Evolutionary conservation across 306 rosid genomes (phyloP).

Genomic region (Vicia sativa): DNA sequence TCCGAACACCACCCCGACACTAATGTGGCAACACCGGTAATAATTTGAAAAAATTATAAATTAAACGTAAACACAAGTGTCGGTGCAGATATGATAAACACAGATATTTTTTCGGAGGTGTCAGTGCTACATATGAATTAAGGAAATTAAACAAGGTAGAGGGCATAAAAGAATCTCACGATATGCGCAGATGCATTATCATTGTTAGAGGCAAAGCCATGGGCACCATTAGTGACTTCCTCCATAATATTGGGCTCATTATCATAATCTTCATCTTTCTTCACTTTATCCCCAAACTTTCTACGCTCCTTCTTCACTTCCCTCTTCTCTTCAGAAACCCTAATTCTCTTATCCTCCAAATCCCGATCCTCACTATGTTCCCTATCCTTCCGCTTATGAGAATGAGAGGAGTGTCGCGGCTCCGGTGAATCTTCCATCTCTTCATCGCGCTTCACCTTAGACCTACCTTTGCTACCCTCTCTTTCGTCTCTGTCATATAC

Average conservation of each 20-base stretch:
- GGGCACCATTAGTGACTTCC: conserved; percentile 43
- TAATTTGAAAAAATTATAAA: too few relatives aligned
- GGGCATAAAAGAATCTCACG: conserved; percentile 50
- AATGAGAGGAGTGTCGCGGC: conserved; percentile 44
- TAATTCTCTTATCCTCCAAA: conserved; percentile 62
- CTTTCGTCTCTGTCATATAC: conserved; percentile 41
- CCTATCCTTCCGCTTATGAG: conserved; percentile 83
- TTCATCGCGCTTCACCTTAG: conserved; percentile 44
- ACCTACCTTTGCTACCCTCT: conserved; percentile 51
- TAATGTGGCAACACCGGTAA: too few relatives aligned
- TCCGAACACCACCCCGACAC: too few relatives aligned
- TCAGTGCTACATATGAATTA: too few relatives aligned
- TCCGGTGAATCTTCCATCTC: conserved; percentile 52
- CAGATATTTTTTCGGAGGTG: too few relatives aligned
- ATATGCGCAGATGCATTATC: conserved; percentile 55
- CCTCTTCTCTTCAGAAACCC: conserved; percentile 62
- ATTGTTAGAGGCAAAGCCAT: conserved; percentile 42
- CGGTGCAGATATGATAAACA: too few relatives aligned
- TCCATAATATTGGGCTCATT: conserved; percentile 44
- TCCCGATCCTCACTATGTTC: conserved; percentile 60
- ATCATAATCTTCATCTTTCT: conserved; percentile 43
- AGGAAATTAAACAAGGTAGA: neutral
- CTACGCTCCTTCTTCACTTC: conserved; percentile 58
- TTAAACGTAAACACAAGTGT: too few relatives aligned
- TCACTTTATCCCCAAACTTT: conserved; percentile 68